Percentiles rank a stretch among this genome's conserved stretches.
These are phyloP conservation scores for Acanthamoeba triangularis DNA, from an alignment of 208 protist species.

Conservation along the genomic window DNA sequence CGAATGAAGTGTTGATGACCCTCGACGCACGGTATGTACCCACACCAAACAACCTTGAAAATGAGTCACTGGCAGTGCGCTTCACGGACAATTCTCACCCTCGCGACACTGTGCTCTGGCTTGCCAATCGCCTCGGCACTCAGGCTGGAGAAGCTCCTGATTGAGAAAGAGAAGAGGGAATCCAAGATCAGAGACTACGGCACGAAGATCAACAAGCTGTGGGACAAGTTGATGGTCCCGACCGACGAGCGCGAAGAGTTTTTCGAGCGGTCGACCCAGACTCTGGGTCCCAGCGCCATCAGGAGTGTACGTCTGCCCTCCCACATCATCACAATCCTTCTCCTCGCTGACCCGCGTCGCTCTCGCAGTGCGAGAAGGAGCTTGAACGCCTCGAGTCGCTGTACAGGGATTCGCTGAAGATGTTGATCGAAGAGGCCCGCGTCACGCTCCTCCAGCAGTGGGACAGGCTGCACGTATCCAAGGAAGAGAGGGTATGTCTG, in stretches of 20 bases:
- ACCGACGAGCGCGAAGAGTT: constrained; percentile 42
- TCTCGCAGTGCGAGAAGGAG: constrained; percentile 14
- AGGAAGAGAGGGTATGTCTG: constrained; percentile 25
- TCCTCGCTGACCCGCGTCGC: neutral
- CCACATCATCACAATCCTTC: neutral
- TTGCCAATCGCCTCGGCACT: neutral
- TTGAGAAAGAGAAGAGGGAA: constrained; percentile 3
- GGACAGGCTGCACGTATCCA: constrained; percentile 28
- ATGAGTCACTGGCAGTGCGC: neutral
- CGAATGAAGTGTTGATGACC: constrained; percentile 45
- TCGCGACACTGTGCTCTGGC: neutral
- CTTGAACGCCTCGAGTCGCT: constrained; percentile 11
- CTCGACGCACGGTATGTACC: constrained; percentile 9
- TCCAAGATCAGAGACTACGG: constrained; percentile 9
- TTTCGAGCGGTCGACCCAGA: constrained; percentile 1
- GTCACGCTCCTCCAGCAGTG: neutral
- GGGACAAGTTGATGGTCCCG: constrained; percentile 44
- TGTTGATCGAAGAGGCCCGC: constrained; percentile 4
- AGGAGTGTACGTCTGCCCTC: constrained; percentile 23
- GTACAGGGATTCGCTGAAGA: neutral
- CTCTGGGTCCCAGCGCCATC: neutral
- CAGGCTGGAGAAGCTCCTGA: neutral
- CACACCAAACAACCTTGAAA: neutral
- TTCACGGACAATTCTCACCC: neutral
- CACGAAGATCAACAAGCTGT: constrained; percentile 27